Evolutionary conservation across 306 rosid genomes (phyloP).

Genomic region (Trifolium subterraneum): DNA sequence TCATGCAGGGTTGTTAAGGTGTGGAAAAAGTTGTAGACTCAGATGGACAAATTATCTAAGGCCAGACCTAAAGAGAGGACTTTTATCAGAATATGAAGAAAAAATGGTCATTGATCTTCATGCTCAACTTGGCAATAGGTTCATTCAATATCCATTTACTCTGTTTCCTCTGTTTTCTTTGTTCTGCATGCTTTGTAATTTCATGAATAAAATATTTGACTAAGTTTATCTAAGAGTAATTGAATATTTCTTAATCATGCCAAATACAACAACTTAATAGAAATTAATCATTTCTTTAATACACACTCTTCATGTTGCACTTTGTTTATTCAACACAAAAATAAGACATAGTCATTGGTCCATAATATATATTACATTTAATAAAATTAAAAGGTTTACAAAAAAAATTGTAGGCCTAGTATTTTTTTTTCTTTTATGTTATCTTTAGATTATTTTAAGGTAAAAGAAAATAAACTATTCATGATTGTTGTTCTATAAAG

Average conservation of each 20-base stretch:
- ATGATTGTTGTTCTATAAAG: conserved; percentile 40
- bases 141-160: neutral
- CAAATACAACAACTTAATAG: conserved; percentile 1
- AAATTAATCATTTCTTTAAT: conserved; percentile 25
- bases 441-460: neutral
- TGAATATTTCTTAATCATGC: conserved; percentile 14
- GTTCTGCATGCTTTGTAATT: conserved; percentile 33
- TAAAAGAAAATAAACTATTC: neutral
- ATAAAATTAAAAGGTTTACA: conserved; percentile 18
- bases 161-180: conserved; percentile 36
- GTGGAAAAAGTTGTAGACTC: conserved; percentile 95
- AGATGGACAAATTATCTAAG: conserved; percentile 93
- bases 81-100: conserved; percentile 84
- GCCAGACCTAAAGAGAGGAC: conserved; percentile 94
- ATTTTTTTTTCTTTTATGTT: neutral
- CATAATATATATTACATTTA: conserved; percentile 23
- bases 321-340: conserved; percentile 36
- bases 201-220: conserved; percentile 2
- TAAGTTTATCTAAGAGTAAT: conserved; percentile 2
- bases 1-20: conserved; percentile 80
- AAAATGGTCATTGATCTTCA: conserved; percentile 93
- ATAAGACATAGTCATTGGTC: conserved; percentile 15
- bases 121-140: conserved; percentile 97
- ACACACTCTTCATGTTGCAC: conserved; percentile 35
- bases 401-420: conserved; percentile 32